Base-by-base conservation (phyloP, 129 eudicot species). In the Heracleum sosnowskyi region DNA sequence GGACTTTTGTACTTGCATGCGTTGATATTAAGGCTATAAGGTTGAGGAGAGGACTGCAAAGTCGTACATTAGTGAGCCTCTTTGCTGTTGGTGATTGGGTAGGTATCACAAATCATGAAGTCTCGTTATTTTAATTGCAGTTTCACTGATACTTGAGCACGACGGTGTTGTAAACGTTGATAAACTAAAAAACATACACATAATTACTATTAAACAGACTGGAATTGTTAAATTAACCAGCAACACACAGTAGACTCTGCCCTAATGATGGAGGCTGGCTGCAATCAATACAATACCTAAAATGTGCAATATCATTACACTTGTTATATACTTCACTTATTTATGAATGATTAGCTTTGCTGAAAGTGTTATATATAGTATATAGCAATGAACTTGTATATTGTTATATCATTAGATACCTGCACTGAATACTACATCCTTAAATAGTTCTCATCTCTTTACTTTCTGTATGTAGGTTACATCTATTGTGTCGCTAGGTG, bases 21-120 rank as follows among this genome's bases (percentile, higher is more conserved):
- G 87, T 92, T 63, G 96, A 88, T 84, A 82, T 92, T 51, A 91
- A 87, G 79, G 93, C 93, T 77, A 77, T 88, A 79, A 79, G 89
- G 82, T 79, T 79, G 47, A 87, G 90, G 76, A 90, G 79, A 73
- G 92, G 87, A 75, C 81, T 90, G 73, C 91, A 83, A 69, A 90
- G 80, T 81, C 87, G 82, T 75, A 69, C 87, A 70, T 76, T 90
- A 36, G 84, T 92, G 77, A 79, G 89, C 88, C 83, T 92, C 69
- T 85, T 92, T 51, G 89, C 89, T 17, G 88, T 92, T 41, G 98
- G 98, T 75, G 98, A 92, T 79, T 90, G 97, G 97, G 97, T 92
- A 79, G 76, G 88, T 73, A 63, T 28, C 71, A 33, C 36, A 39
- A 71, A 15, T 39, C 68, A 26, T 71, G 49, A 71, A 22, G 18